Percentiles rank a stretch among this genome's conserved stretches.
phyloP scores from a whole-genome alignment of 805 yeast species.

The Candida maris region DNA sequence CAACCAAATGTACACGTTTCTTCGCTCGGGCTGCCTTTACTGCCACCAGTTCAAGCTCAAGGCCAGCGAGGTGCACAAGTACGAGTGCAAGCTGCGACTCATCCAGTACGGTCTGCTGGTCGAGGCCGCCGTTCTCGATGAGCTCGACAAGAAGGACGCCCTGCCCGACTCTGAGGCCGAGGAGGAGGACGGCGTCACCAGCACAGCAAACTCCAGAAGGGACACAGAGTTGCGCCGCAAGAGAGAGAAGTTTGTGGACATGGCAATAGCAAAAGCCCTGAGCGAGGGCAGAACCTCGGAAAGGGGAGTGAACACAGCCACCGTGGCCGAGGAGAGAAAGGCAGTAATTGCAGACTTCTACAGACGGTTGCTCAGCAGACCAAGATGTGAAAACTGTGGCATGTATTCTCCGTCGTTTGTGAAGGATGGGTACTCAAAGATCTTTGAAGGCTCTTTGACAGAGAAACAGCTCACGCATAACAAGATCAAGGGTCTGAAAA shows the following conservation, averaged over 20 bases:
- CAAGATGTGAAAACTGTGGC: constrained; percentile 93
- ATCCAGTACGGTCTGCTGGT: constrained; percentile 85
- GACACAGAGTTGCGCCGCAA: constrained; percentile 43
- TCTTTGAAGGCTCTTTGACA: constrained; percentile 80
- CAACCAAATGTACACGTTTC: constrained; percentile 79
- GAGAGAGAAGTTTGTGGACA: constrained; percentile 67
- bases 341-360: constrained; percentile 66
- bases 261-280: constrained; percentile 68
- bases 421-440: constrained; percentile 90
- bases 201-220: constrained; percentile 20
- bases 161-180: constrained; percentile 42
- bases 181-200: constrained; percentile 39
- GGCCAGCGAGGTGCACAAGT: constrained; percentile 67
- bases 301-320: constrained; percentile 73
- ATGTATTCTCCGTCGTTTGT: constrained; percentile 93
- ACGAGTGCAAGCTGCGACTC: constrained; percentile 70
- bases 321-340: constrained; percentile 86
- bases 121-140: constrained; percentile 73
- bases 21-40: constrained; percentile 82
- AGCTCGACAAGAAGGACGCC: constrained; percentile 42
- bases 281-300: constrained; percentile 69
- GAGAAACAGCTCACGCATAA: constrained; percentile 82
- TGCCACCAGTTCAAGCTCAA: constrained; percentile 83
- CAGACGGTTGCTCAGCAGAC: constrained; percentile 65
- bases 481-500: constrained; percentile 71